phyloP scores from a whole-genome alignment of 345 rosid genomes.

The Bruguiera sexangula region DNA sequence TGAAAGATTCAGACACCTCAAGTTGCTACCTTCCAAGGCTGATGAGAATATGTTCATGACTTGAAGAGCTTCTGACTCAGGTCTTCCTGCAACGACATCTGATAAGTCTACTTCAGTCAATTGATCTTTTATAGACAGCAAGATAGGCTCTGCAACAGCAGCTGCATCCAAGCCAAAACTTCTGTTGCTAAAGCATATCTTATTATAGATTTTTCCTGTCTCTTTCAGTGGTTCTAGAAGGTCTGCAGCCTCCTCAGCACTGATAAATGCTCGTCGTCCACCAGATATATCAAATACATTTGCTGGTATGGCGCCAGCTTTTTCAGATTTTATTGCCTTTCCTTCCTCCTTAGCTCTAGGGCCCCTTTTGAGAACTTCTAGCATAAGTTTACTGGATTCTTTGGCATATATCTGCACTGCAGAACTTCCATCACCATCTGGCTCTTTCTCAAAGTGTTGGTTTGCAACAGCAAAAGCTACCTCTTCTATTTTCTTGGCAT shows the following conservation, averaged over 20 bases:
- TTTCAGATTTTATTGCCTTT: slow-evolving; percentile 22
- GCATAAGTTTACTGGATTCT: slow-evolving; percentile 81
- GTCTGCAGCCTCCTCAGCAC: slow-evolving; percentile 74
- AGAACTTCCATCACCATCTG: slow-evolving; percentile 91
- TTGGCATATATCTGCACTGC: slow-evolving; percentile 95
- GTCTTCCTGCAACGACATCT: slow-evolving; percentile 87
- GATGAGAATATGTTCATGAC: slow-evolving; percentile 75
- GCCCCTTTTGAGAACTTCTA: slow-evolving; percentile 79
- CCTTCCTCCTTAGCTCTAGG: slow-evolving; percentile 39
- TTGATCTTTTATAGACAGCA: slow-evolving; percentile 61
- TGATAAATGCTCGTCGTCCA: slow-evolving; percentile 65
- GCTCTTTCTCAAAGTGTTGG: slow-evolving; percentile 78
- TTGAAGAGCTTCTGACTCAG: slow-evolving; percentile 85
- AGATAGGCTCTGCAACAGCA: slow-evolving; percentile 65
- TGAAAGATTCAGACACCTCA: slow-evolving; percentile 73
- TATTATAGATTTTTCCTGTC: slow-evolving; percentile 62
- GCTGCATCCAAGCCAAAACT: slow-evolving; percentile 90
- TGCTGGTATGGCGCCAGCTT: slow-evolving; percentile 24
- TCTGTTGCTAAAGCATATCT: slow-evolving; percentile 86
- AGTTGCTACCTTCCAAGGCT: slow-evolving; percentile 64
- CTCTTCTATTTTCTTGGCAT: slow-evolving; percentile 71
- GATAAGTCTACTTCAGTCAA: slow-evolving; percentile 84
- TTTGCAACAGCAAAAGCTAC: slow-evolving; percentile 54
- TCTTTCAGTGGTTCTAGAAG: slow-evolving; percentile 72
- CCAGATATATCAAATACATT: slow-evolving; percentile 76